phyloP scores from a whole-genome alignment of 108 stramenopile species.

The Pseudonitzschia pungens region DNA sequence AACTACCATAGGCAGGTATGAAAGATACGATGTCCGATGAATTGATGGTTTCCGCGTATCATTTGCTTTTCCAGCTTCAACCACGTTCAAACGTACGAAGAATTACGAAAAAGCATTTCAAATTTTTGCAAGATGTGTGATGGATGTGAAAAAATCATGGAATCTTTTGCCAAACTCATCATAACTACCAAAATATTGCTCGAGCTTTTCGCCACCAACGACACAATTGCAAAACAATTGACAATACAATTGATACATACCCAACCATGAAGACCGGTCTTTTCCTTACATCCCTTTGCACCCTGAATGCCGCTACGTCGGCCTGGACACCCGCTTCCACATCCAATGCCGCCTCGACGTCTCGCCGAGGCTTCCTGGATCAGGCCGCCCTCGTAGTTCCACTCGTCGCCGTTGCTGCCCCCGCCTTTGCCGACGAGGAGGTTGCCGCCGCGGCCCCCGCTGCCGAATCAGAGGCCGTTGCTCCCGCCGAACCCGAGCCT shows the following conservation, averaged over 20 bases:
- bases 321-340: slow-evolving; percentile 1
- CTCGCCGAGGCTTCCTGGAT: slow-evolving; percentile 13
- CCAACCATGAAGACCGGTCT: neutral
- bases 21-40: too few relatives aligned
- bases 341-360: neutral
- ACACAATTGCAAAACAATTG: neutral
- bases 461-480: neutral
- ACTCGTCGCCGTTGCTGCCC: slow-evolving; percentile 2
- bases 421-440: slow-evolving; percentile 9
- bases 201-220: too few relatives aligned
- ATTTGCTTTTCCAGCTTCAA: neutral
- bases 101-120: neutral
- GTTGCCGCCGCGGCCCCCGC: neutral
- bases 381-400: slow-evolving; percentile 10
- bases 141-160: neutral
- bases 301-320: neutral
- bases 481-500: neutral
- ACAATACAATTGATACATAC: neutral
- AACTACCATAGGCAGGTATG: too few relatives aligned
- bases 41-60: neutral
- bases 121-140: neutral
- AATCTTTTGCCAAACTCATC: neutral
- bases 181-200: neutral
- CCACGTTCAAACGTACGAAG: neutral
- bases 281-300: neutral